Conservation (phyloP, 176 grass and related monocot species). For the Tuctoria greenei region DNA sequence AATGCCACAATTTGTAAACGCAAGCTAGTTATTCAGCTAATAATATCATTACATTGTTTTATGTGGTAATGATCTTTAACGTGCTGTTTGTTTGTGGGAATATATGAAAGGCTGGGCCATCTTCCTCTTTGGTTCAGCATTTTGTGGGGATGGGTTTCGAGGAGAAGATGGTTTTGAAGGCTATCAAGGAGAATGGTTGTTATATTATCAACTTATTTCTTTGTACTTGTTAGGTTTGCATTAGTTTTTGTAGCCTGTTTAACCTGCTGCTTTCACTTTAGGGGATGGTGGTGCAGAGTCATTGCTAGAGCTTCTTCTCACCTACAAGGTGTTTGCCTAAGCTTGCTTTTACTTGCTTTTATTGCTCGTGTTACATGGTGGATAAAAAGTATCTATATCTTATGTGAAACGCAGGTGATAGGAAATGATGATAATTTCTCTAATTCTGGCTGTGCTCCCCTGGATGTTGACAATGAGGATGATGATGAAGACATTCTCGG, state of each 20-base stretch:
- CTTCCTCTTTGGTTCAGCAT: slow-evolving; percentile 22
- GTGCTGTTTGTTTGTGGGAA: slow-evolving; percentile 15
- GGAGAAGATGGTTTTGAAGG: slow-evolving; percentile 45
- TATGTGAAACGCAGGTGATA: slow-evolving; percentile 49
- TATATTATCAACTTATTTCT: slow-evolving; percentile 3
- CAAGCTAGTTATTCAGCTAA: neutral
- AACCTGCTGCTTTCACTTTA: slow-evolving; percentile 36
- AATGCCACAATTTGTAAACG: neutral
- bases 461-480: neutral
- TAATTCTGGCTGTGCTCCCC: too few relatives aligned
- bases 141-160: slow-evolving; percentile 64
- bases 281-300: slow-evolving; percentile 60
- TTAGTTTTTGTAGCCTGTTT: slow-evolving; percentile 30
- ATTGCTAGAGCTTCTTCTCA: slow-evolving; percentile 70
- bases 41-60: slow-evolving; percentile 20
- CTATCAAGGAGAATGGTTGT: slow-evolving; percentile 54
- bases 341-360: slow-evolving; percentile 21
- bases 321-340: slow-evolving; percentile 47
- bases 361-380: slow-evolving; percentile 1
- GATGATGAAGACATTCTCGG: slow-evolving; percentile 6
- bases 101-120: slow-evolving; percentile 25
- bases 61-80: slow-evolving; percentile 6
- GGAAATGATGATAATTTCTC: slow-evolving; percentile 20
- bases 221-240: slow-evolving; percentile 8
- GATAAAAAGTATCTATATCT: neutral